Evolutionary conservation across 306 rosid genomes (phyloP).

Genomic region (Cicer cuneatum): DNA sequence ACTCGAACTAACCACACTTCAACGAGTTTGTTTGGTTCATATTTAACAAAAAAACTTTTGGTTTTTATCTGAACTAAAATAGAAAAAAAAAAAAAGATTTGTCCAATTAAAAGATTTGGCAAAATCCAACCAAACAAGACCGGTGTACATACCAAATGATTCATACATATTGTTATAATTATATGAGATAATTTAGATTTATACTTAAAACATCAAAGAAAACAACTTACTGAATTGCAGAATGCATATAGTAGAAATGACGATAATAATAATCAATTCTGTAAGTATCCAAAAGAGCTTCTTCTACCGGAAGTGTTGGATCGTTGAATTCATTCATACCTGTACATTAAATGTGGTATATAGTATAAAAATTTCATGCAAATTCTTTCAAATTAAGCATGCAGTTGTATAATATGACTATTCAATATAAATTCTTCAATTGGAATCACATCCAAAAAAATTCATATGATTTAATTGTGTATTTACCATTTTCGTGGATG

Average conservation of each 20-base stretch:
- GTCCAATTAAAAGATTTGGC: too few species aligned
- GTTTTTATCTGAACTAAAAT: too few species aligned
- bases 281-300: constrained; percentile 51
- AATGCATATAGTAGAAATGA: constrained; percentile 55
- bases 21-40: too few species aligned
- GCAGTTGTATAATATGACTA: background rate
- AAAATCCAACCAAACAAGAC: too few species aligned
- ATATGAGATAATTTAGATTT: background rate
- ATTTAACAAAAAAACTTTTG: too few species aligned
- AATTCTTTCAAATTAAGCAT: background rate
- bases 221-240: constrained; percentile 54
- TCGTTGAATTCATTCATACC: constrained; percentile 61
- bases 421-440: background rate
- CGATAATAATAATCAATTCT: constrained; percentile 54
- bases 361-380: background rate
- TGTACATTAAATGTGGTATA: background rate
- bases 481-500: constrained; percentile 67
- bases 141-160: too few species aligned
- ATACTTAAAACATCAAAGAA: background rate
- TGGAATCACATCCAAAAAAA: too few species aligned
- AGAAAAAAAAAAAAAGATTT: too few species aligned
- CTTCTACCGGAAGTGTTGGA: constrained; percentile 40
- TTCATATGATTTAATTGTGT: background rate
- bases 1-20: too few species aligned
- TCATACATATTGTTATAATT: too few species aligned